These are phyloP conservation scores for Cyclotella baltica DNA, from an alignment of 108 stramenopile species.

Conservation along the genomic window DNA sequence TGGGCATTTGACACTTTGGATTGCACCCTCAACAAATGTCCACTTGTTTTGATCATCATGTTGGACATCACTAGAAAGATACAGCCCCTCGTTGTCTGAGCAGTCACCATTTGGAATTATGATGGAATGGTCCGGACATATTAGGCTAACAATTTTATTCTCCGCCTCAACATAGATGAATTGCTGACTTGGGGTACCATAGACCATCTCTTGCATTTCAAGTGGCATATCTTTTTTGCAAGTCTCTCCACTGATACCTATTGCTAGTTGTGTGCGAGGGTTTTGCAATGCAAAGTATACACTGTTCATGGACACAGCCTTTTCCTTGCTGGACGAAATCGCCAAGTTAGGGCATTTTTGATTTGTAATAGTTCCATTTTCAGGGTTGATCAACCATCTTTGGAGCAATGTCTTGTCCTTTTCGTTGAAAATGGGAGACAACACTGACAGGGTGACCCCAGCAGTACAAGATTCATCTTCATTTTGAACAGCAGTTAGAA, in stretches of 20 bases:
- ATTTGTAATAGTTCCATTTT: neutral
- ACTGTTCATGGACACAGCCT: neutral
- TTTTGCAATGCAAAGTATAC: neutral
- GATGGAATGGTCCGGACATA: neutral
- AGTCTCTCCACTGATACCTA: neutral
- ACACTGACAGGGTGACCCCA: too few species aligned
- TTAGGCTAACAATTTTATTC: neutral
- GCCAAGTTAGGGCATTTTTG: neutral
- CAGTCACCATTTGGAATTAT: neutral
- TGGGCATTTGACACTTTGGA: neutral
- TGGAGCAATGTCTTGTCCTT: too few species aligned
- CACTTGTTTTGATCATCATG: neutral
- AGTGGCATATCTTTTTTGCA: neutral
- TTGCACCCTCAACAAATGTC: neutral
- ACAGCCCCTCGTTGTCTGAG: neutral
- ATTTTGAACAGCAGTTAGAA: too few species aligned
- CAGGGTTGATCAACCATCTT: too few species aligned
- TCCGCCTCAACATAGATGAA: neutral
- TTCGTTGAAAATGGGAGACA: too few species aligned
- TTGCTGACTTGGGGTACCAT: too few species aligned
- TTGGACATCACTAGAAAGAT: neutral
- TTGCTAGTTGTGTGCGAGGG: neutral
- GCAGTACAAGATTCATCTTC: too few species aligned
- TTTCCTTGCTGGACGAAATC: neutral
- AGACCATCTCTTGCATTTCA: too few species aligned